These are phyloP conservation scores for Aphanomyces invadans DNA, from an alignment of 352 stramenopile species.

Conservation along the genomic window DNA sequence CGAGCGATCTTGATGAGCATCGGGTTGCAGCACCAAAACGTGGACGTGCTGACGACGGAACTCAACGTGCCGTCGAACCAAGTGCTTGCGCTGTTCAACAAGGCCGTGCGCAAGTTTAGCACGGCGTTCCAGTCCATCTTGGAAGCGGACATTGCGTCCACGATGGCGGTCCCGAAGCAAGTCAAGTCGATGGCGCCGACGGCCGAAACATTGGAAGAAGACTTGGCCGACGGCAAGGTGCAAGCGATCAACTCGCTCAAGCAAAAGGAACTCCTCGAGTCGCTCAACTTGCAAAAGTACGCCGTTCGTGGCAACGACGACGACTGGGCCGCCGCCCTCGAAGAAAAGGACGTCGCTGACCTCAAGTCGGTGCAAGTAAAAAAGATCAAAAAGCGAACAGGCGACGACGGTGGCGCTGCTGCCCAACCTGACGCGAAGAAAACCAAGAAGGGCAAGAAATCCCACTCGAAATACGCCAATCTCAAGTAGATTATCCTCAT, in stretches of 20 bases:
- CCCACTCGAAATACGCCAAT: slow-evolving; percentile 76
- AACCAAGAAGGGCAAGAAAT: slow-evolving; percentile 40
- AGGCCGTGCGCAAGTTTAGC: slow-evolving; percentile 88
- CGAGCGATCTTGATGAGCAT: slow-evolving; percentile 93
- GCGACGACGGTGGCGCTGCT: slow-evolving; percentile 33
- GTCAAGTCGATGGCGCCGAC: slow-evolving; percentile 76
- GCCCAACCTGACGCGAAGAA: slow-evolving; percentile 32
- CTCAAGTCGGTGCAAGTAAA: slow-evolving; percentile 66
- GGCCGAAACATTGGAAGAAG: slow-evolving; percentile 70
- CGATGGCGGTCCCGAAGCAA: slow-evolving; percentile 60
- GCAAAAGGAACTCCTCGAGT: slow-evolving; percentile 77
- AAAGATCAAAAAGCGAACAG: slow-evolving; percentile 69
- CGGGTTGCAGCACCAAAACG: slow-evolving; percentile 88
- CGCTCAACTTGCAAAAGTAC: slow-evolving; percentile 94
- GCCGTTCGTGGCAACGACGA: slow-evolving; percentile 89
- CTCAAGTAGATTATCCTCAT: slow-evolving; percentile 26
- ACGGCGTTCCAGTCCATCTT: slow-evolving; percentile 67
- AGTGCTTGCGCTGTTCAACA: slow-evolving; percentile 98
- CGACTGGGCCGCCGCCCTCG: slow-evolving; percentile 82
- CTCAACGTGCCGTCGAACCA: slow-evolving; percentile 93
- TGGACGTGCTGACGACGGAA: slow-evolving; percentile 91
- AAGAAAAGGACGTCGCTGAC: slow-evolving; percentile 30
- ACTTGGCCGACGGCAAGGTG: slow-evolving; percentile 61
- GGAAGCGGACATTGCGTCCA: slow-evolving; percentile 63
- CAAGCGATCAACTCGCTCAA: slow-evolving; percentile 75